Evolutionary conservation across 2,329 filamentous ascomycete genomes (phyloP).

Genomic region (Xylaria polymorpha): DNA sequence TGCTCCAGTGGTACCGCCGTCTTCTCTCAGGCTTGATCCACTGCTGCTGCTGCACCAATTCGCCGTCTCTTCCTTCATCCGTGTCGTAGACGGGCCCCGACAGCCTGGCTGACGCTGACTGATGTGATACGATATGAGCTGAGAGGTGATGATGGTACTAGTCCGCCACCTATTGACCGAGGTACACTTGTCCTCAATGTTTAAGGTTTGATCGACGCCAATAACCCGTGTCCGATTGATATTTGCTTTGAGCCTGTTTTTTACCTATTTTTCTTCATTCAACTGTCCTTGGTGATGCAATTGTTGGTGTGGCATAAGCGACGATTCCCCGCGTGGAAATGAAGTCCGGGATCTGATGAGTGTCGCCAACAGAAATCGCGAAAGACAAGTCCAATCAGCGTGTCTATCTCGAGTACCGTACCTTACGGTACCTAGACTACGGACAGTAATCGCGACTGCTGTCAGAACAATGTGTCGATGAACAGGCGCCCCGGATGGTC

Average conservation of each 20-base stretch:
- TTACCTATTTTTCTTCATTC: not conserved
- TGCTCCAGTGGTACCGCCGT: not conserved
- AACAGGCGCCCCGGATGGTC: not conserved
- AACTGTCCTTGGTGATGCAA: conserved; percentile 2
- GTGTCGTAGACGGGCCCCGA: conserved; percentile 17
- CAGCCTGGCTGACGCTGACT: conserved; percentile 13
- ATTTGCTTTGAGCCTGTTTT: not conserved
- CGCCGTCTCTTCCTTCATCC: conserved; percentile 16
- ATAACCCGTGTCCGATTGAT: conserved; percentile 6
- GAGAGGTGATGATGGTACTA: not conserved
- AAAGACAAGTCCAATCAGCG: not conserved
- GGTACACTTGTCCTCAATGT: conserved; percentile 1
- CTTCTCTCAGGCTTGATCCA: not conserved
- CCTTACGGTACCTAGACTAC: not conserved
- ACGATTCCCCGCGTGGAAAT: conserved; percentile 8
- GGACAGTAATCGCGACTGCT: not conserved
- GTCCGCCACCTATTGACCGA: not conserved
- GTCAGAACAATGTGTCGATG: not conserved
- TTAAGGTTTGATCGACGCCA: not conserved
- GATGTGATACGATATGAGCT: conserved; percentile 1
- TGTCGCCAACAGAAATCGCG: conserved; percentile 6
- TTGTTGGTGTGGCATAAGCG: conserved; percentile 6
- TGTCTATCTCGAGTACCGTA: not conserved
- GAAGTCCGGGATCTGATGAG: not conserved
- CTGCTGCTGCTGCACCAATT: not conserved